Evolutionary conservation across 1,139 yeast genomes (phyloP), one percentile per base, ranked within the genome.

Genomic region (Taphrina sp.): DNA sequence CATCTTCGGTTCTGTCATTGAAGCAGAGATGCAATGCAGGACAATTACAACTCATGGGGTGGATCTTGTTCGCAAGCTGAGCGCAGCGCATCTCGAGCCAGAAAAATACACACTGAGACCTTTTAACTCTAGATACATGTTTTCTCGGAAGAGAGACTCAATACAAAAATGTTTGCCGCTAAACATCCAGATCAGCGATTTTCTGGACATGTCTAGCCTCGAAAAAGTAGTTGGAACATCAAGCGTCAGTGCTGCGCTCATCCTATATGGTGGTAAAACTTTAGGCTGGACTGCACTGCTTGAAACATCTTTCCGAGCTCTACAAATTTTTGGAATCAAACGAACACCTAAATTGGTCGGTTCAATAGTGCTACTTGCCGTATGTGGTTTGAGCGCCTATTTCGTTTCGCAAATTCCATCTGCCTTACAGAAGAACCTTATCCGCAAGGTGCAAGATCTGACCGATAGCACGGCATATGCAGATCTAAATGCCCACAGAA

Each of bases 391-490:
- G 0, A 71, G 81, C 0, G 82, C 82, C 39, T 88, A 86, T 64
- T 68, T 89, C 59, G 72, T 88, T 10, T 74, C 76, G 57, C 98
- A 92, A 67, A 81, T 94, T 16, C 96, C 96, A 1, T 79, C 85
- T 63, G 95, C 97, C 0, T 79, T 87, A 64, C 95, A 96, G 22
- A 76, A 89, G 63, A 89, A 89, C 58, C 77, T 89, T 60, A 88
- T 95, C 0, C 74, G 76, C 55, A 88, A 85, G 69, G 79, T 90
- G 62, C 79, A 78, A 61, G 67, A 66, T 5, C 85, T 84, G 64
- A 74, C 92, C 34, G 72, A 75, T 34, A 79, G 77, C 19, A 70
- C 82, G 64, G 96, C 89, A 60, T 92, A 88, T 64, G 81, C 85
- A 8, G 94, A 85, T 64, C 67, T 75, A 41, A 90, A 90, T 67